Conservation (phyloP, 208 protist genomes). For the Trypanosomatidae sp. region DNA sequence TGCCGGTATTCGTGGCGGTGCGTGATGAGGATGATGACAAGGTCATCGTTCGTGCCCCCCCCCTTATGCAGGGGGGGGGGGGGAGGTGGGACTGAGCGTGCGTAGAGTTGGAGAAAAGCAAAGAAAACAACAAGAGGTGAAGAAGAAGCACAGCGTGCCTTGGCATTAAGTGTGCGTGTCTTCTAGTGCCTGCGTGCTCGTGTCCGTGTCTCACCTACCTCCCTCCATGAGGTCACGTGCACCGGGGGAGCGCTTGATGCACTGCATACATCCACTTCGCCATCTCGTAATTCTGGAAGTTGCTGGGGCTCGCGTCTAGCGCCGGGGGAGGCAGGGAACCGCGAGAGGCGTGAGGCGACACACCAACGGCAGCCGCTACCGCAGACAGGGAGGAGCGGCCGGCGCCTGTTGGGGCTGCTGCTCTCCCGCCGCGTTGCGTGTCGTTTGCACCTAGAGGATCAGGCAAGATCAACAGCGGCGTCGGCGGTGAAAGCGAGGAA, state of each 20-base stretch:
- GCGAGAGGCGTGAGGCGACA: background rate
- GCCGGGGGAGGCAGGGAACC: constrained; percentile 2
- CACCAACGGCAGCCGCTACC: background rate
- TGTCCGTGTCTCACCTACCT: background rate
- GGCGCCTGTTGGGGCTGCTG: background rate
- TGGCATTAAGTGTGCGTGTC: background rate
- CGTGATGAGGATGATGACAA: background rate
- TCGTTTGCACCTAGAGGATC: background rate
- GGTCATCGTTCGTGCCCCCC: background rate
- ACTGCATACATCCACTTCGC: constrained; percentile 27
- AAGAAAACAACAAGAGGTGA: background rate
- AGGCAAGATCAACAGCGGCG: background rate
- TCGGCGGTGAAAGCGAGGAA: background rate
- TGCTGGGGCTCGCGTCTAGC: constrained; percentile 26
- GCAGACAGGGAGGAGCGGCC: background rate
- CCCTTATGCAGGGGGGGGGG: too few relatives aligned
- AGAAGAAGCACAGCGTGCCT: background rate
- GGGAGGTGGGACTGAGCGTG: background rate
- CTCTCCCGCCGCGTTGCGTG: background rate
- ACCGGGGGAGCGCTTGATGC: constrained; percentile 22
- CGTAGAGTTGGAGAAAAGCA: background rate
- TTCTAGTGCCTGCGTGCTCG: background rate
- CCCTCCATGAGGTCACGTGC: background rate
- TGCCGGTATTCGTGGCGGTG: background rate
- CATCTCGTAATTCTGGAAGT: constrained; percentile 29